phyloP scores from a whole-genome alignment of 345 rosid species.

The Boechera divaricarpa region DNA sequence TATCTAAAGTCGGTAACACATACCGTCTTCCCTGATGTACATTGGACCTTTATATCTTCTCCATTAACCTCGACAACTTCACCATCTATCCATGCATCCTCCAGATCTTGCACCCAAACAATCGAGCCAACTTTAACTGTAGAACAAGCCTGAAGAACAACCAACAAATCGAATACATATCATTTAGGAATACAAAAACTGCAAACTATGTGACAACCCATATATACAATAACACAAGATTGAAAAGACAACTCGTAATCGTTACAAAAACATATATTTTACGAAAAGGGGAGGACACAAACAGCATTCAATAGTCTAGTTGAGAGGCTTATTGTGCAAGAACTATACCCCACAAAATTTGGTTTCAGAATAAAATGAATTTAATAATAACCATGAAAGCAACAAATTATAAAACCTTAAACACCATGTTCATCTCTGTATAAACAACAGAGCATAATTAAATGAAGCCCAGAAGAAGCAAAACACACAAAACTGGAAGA shows the following conservation, averaged over 20 bases:
- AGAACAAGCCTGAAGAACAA: conserved; percentile 45
- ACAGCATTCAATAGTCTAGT: conserved; percentile 1
- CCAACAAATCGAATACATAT: conserved; percentile 17
- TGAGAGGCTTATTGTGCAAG: not conserved
- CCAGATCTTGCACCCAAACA: conserved; percentile 93
- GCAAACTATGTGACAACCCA: not conserved
- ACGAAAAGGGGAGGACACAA: conserved; percentile 12
- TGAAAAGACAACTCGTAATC: not conserved
- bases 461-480: conserved; percentile 34
- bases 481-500: not conserved
- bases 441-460: not conserved
- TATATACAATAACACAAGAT: not conserved
- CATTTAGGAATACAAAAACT: conserved; percentile 8
- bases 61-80: conserved; percentile 70
- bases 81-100: conserved; percentile 90
- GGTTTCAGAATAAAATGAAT: not conserved
- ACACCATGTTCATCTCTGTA: conserved; percentile 25
- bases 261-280: not conserved
- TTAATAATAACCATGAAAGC: conserved; percentile 10
- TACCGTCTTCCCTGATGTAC: conserved; percentile 88
- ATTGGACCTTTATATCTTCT: conserved; percentile 73
- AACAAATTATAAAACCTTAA: conserved; percentile 23
- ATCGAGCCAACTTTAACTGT: conserved; percentile 67
- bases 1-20: conserved; percentile 31
- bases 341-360: conserved; percentile 35